Percentiles rank a stretch among this genome's conserved stretches.
Evolutionary conservation across 768 basidiomycete genomes (phyloP).

Genomic region (Hericium coralloides): DNA sequence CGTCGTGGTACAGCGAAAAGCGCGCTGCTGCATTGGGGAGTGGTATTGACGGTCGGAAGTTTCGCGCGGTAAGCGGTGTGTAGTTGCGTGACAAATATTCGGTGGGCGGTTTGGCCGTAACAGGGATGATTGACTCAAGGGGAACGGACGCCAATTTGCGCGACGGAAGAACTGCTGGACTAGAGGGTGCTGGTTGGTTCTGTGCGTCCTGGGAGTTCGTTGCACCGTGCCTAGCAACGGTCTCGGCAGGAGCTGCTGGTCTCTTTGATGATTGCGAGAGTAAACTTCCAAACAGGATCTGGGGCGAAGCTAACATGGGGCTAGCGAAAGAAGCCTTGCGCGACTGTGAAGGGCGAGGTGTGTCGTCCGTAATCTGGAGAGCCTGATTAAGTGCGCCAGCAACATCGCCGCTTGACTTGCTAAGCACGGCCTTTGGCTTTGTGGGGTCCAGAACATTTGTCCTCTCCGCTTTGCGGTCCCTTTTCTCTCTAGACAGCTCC

Average conservation of each 20-base stretch:
- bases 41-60: slow-evolving; percentile 68
- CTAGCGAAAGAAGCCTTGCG: slow-evolving; percentile 37
- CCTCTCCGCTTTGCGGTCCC: slow-evolving; percentile 17
- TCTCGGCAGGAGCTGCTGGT: slow-evolving; percentile 21
- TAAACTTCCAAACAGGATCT: slow-evolving; percentile 44
- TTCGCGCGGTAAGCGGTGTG: slow-evolving; percentile 60
- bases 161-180: slow-evolving; percentile 16
- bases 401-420: slow-evolving; percentile 32
- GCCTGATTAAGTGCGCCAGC: slow-evolving; percentile 25
- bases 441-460: slow-evolving; percentile 1
- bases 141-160: slow-evolving; percentile 43
- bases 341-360: slow-evolving; percentile 4
- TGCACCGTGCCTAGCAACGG: background rate
- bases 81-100: slow-evolving; percentile 74
- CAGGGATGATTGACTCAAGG: slow-evolving; percentile 77
- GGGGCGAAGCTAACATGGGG: slow-evolving; percentile 40
- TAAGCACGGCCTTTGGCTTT: slow-evolving; percentile 7
- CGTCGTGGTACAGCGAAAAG: slow-evolving; percentile 40
- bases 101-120: slow-evolving; percentile 71
- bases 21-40: slow-evolving; percentile 48
- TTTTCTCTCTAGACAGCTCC: slow-evolving; percentile 42
- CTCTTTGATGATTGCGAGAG: slow-evolving; percentile 44
- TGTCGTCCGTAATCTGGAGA: slow-evolving; percentile 6
- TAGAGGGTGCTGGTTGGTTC: slow-evolving; percentile 6
- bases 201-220: slow-evolving; percentile 2